These are phyloP conservation scores for Volvox carteri DNA, from an alignment of 163 green algal genomes.

Conservation along the genomic window DNA sequence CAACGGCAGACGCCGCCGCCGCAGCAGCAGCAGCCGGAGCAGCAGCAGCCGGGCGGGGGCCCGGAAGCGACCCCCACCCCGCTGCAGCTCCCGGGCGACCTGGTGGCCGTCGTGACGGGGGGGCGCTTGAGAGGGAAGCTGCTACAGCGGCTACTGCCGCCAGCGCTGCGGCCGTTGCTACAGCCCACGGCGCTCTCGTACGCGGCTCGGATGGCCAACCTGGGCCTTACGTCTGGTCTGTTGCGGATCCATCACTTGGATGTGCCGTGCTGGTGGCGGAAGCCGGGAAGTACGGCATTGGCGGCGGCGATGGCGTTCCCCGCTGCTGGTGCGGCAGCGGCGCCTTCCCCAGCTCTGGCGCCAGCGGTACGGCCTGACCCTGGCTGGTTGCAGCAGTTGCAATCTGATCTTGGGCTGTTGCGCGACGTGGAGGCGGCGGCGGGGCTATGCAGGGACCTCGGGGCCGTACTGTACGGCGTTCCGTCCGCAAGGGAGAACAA, in stretches of 20 bases:
- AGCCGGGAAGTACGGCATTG: conserved; percentile 4
- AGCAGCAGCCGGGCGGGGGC: background rate
- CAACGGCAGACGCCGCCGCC: background rate
- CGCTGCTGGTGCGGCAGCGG: background rate
- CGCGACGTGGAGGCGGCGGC: conserved; percentile 29
- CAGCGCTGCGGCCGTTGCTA: conserved; percentile 36
- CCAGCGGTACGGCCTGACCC: background rate
- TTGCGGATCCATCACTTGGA: conserved; percentile 31
- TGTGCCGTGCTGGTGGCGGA: conserved; percentile 9
- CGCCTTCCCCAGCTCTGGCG: background rate
- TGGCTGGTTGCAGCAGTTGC: conserved; percentile 7
- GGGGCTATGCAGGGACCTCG: conserved; percentile 17
- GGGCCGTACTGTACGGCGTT: conserved; percentile 10
- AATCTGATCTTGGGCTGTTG: conserved; percentile 11
- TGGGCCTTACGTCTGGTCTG: background rate
- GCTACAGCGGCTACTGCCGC: conserved; percentile 44
- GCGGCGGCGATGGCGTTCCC: background rate
- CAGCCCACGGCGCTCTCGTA: conserved; percentile 13
- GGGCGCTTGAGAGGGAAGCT: background rate
- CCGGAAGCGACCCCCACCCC: background rate
- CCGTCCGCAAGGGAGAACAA: too few species aligned
- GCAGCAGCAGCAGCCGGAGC: background rate
- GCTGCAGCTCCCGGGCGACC: background rate
- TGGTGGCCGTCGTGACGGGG: background rate
- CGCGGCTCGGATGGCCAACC: background rate